Base-by-base conservation (phyloP, 768 basidiomycete genomes). In the Lentinula detonsa region DNA sequence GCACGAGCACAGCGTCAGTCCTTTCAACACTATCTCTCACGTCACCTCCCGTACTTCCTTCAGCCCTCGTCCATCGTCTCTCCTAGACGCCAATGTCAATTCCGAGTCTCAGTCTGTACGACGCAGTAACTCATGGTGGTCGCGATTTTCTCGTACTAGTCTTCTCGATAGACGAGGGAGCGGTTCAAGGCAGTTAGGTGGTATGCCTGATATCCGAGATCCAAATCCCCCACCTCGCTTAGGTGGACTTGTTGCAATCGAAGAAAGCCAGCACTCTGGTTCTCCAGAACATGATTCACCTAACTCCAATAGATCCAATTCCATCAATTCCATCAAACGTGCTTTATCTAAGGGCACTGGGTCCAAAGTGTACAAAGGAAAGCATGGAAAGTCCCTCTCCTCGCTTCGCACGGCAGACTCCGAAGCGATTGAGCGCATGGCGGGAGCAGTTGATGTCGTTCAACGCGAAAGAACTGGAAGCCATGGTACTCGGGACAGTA, bases 51-150 rank as follows among this genome's bases (percentile, higher is more conserved):
- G 69, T 33, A 61, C 64, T 6, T 60, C 71, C 2, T 62, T 65
- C 39, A 71, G 68, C 55, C 66, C 70, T 48, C 66, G 63, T 11
- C 64, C 63, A 37, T 67, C 66, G 39, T 70, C 67, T 28, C 67
- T 69, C n/a, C 43, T 68, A 46, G 54, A 74, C 59, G 37, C 64
- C 64, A 77, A 15, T 72, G 76, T 37, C 75, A 37, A 42, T 34
- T 16, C n/a, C 16, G 55, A 56, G 2, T 28, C 71, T 23, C 76
- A 77, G 46, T 77, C 82, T 1, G 77, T 91, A 50, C 81, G 82
- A 48, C 79, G 90, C 6, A 86, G 83, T 45, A 84, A 90, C 68
- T 85, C 80, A 10, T 92, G 91, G 89, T 95, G 91, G 87, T 72
- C 79, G 8, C 85, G 88, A 2, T 86, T 95, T 66, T 77, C 88